A percentile compares a stretch with the other conserved stretches of the same genome.
Conservation (phyloP, 1,284 basidiomycete genomes). For the Naganishia albida region DNA sequence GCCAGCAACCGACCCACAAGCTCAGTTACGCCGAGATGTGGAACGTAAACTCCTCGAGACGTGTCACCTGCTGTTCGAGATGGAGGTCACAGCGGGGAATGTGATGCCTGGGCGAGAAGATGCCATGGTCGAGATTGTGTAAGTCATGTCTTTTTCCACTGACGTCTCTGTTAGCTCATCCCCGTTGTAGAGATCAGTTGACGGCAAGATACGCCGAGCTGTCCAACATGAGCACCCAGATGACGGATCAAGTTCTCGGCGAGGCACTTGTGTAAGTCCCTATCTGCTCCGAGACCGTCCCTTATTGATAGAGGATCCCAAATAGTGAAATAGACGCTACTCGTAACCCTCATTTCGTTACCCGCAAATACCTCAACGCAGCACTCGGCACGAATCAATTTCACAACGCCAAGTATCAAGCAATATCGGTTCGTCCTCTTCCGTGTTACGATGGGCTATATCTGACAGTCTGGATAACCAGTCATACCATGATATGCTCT, state of each 20-base stretch:
- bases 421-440: constrained; percentile 4
- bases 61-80: constrained; percentile 26
- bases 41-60: constrained; percentile 24
- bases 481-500: constrained; percentile 23
- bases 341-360: constrained; percentile 22
- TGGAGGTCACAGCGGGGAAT: constrained; percentile 24
- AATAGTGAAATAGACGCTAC: constrained; percentile 19
- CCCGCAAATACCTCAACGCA: constrained; percentile 24
- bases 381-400: constrained; percentile 27
- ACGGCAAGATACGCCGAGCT: constrained; percentile 19
- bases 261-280: constrained; percentile 21
- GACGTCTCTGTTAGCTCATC: neutral
- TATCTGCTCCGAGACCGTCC: neutral
- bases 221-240: constrained; percentile 4
- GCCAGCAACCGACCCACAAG: constrained; percentile 11
- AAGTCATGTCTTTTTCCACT: neutral
- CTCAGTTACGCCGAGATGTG: constrained; percentile 12
- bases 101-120: constrained; percentile 18
- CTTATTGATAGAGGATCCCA: neutral
- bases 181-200: constrained; percentile 8
- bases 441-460: too few relatives aligned
- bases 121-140: constrained; percentile 25
- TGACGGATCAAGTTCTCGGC: constrained; percentile 23
- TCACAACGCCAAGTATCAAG: constrained; percentile 24
- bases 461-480: neutral